A percentile compares a stretch with the other conserved stretches of the same genome.
Evolutionary conservation across 2,329 filamentous ascomycete species (phyloP).

Genomic region (Cadophora sp.): DNA sequence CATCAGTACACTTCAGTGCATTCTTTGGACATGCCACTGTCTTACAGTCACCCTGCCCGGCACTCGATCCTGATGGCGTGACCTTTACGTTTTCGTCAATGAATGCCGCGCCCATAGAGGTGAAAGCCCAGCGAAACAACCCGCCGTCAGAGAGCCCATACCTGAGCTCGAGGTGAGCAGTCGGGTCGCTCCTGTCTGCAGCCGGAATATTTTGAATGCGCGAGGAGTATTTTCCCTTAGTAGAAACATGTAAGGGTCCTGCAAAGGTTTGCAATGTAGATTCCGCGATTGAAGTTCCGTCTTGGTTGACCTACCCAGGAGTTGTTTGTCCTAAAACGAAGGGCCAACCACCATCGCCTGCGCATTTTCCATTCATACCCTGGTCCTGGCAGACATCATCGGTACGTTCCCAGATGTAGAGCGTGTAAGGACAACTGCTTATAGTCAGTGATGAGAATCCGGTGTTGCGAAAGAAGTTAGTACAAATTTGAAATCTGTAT

Average conservation of each 20-base stretch:
- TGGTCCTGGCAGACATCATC: neutral
- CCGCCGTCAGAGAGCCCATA: neutral
- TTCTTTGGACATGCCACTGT: neutral
- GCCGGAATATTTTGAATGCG: neutral
- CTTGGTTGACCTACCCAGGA: neutral
- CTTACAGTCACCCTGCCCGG: neutral
- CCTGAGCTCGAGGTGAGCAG: neutral
- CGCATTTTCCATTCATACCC: neutral
- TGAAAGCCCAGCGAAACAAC: neutral
- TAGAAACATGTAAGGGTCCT: neutral
- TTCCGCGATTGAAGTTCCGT: neutral
- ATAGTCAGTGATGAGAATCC: neutral
- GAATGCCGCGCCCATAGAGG: neutral
- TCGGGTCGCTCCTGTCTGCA: neutral
- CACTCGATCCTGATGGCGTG: neutral
- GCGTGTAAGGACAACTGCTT: neutral
- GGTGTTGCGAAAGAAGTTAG: neutral
- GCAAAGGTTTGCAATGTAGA: too few relatives aligned
- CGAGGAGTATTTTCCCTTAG: neutral
- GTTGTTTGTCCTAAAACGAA: neutral
- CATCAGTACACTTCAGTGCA: neutral
- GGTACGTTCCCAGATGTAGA: neutral
- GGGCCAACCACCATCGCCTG: neutral
- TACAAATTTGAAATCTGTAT: neutral
- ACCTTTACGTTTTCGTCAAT: neutral